phyloP scores from a whole-genome alignment of 1,284 basidiomycete species.

The Earliella scabrosa region DNA sequence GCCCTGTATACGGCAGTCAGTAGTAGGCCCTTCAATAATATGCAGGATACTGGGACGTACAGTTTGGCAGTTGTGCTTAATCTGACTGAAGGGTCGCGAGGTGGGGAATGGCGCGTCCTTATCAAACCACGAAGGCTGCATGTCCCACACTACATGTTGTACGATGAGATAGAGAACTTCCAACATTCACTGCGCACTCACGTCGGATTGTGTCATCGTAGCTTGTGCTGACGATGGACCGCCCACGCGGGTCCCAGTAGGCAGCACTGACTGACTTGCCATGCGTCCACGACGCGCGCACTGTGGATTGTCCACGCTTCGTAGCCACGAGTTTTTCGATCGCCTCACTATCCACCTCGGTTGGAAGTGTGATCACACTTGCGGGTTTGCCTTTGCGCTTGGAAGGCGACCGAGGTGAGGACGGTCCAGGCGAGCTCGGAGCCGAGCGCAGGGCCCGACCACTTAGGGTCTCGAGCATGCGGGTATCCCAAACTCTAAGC shows the following conservation, averaged over 20 bases:
- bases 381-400: slow-evolving; percentile 1
- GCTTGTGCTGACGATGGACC: slow-evolving; percentile 77
- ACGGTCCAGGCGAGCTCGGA: slow-evolving; percentile 9
- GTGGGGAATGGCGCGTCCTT: slow-evolving; percentile 54
- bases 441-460: slow-evolving; percentile 25
- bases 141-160: slow-evolving; percentile 66
- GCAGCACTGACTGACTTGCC: slow-evolving; percentile 79
- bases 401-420: slow-evolving; percentile 10
- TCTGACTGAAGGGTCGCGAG: slow-evolving; percentile 61
- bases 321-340: slow-evolving; percentile 54
- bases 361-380: slow-evolving; percentile 17
- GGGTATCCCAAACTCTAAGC: slow-evolving; percentile 76
- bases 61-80: slow-evolving; percentile 78
- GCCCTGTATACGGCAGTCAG: too few relatives aligned
- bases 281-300: slow-evolving; percentile 69
- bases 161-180: too few relatives aligned
- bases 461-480: slow-evolving; percentile 57
- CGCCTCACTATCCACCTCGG: slow-evolving; percentile 54
- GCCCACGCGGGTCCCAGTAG: slow-evolving; percentile 80
- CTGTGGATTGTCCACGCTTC: slow-evolving; percentile 51
- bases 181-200: slow-evolving; percentile 50
- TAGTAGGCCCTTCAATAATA: too few relatives aligned
- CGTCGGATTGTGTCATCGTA: slow-evolving; percentile 77
- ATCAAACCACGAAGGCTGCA: slow-evolving; percentile 51
- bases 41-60: too few relatives aligned